A percentile compares a stretch with the other conserved stretches of the same genome.
These are phyloP conservation scores for Gaillardinia entomophila DNA, from an alignment of 805 yeast genomes.

Conservation along the genomic window DNA sequence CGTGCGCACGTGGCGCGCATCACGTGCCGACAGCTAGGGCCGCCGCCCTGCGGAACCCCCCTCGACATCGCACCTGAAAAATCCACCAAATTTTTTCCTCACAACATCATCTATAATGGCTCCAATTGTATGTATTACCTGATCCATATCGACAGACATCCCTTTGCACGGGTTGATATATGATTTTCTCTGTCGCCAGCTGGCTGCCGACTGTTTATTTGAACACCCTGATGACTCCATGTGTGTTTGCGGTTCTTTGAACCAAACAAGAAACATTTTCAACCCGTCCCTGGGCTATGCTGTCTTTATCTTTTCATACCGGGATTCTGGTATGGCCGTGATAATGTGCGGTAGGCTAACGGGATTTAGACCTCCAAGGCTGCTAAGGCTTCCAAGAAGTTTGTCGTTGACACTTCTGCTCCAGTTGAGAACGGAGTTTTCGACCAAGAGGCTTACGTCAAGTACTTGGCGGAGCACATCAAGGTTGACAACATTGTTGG, in stretches of 20 bases:
- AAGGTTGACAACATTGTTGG: slow-evolving; percentile 96
- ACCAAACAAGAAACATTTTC: slow-evolving; percentile 5
- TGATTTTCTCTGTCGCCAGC: slow-evolving; percentile 2
- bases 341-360: slow-evolving; percentile 72
- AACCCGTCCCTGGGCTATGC: slow-evolving; percentile 47
- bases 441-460: slow-evolving; percentile 96
- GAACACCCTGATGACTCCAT: background rate
- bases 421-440: slow-evolving; percentile 97
- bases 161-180: slow-evolving; percentile 28
- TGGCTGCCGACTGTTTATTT: too few species aligned
- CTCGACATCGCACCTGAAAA: too few species aligned
- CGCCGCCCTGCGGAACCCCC: too few species aligned
- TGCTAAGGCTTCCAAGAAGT: slow-evolving; percentile 72
- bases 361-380: slow-evolving; percentile 66
- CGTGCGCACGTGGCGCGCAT: too few species aligned
- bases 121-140: slow-evolving; percentile 75
- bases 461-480: slow-evolving; percentile 98
- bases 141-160: slow-evolving; percentile 27
- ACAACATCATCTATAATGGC: slow-evolving; percentile 60
- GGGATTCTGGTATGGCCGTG: slow-evolving; percentile 11
- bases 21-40: too few species aligned
- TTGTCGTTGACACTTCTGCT: slow-evolving; percentile 93
- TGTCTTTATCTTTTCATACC: slow-evolving; percentile 31
- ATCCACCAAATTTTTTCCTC: too few species aligned
- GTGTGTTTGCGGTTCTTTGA: background rate